A percentile compares a stretch with the other conserved stretches of the same genome.
Conservation (phyloP, 176 grass and related monocot species). For the Triticum turgidum region DNA sequence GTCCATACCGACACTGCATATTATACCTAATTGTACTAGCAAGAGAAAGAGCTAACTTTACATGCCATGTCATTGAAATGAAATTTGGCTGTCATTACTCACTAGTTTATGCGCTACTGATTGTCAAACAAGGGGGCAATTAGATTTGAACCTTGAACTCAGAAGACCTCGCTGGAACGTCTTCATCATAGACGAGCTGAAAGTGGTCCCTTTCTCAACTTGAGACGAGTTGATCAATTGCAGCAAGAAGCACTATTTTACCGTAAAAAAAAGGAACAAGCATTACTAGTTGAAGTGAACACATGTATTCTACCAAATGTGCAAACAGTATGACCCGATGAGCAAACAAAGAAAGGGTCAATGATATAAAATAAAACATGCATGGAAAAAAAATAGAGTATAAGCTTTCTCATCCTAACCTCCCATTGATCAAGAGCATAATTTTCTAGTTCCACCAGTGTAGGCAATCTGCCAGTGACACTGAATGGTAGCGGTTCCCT, state of each 20-base stretch:
- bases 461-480: constrained; percentile 67
- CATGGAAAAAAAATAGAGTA: constrained; percentile 14
- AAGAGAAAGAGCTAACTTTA: constrained; percentile 22
- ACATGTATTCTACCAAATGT: not conserved
- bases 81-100: not conserved
- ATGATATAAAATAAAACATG: constrained; percentile 15
- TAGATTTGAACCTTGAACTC: constrained; percentile 64
- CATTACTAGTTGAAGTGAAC: not conserved
- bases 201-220: constrained; percentile 64
- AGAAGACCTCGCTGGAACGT: constrained; percentile 93
- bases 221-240: constrained; percentile 98
- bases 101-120: not conserved
- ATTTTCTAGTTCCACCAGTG: constrained; percentile 62
- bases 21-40: constrained; percentile 6
- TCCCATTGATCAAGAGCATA: constrained; percentile 92
- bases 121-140: constrained; percentile 17
- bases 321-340: not conserved
- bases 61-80: not conserved
- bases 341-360: constrained; percentile 26
- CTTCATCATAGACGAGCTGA: constrained; percentile 87
- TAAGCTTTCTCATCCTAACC: constrained; percentile 41
- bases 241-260: constrained; percentile 78
- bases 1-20: not conserved
- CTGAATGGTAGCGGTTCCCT: constrained; percentile 69
- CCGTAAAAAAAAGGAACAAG: constrained; percentile 2